Evolutionary conservation across 1,284 basidiomycete species (phyloP).

Genomic region (Ganoderma meredithae): DNA sequence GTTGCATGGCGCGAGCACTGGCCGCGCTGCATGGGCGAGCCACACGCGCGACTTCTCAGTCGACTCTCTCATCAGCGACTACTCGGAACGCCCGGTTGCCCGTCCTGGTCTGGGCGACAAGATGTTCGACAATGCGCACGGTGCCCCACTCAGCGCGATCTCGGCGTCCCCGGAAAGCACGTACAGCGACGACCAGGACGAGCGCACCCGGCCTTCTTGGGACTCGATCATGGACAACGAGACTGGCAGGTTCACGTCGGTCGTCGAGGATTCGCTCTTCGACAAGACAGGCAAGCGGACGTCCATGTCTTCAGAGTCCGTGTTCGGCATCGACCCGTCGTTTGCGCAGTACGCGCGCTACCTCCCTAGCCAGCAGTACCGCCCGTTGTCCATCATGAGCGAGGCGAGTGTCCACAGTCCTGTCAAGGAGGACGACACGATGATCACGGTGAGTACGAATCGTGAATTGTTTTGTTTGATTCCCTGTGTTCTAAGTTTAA

Average conservation of each 20-base stretch:
- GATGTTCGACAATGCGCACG: slow-evolving; percentile 80
- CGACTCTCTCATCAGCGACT: slow-evolving; percentile 73
- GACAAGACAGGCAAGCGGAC: slow-evolving; percentile 63
- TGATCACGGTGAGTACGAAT: slow-evolving; percentile 68
- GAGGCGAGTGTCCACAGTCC: slow-evolving; percentile 58
- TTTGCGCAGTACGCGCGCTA: slow-evolving; percentile 41
- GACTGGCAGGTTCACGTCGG: slow-evolving; percentile 38
- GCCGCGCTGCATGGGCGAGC: slow-evolving; percentile 66
- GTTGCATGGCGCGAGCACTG: slow-evolving; percentile 56
- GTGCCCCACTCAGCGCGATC: slow-evolving; percentile 69
- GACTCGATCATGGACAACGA: slow-evolving; percentile 36
- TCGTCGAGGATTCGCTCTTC: slow-evolving; percentile 67
- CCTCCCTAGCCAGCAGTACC: slow-evolving; percentile 50
- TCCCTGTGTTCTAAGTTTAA: slow-evolving; percentile 2
- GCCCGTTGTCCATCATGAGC: slow-evolving; percentile 72
- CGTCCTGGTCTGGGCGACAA: slow-evolving; percentile 86
- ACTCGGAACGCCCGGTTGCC: slow-evolving; percentile 62
- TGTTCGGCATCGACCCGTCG: slow-evolving; percentile 65
- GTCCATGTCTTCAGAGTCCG: slow-evolving; percentile 63
- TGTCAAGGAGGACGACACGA: slow-evolving; percentile 75
- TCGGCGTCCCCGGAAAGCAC: slow-evolving; percentile 69
- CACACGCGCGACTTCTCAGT: slow-evolving; percentile 67
- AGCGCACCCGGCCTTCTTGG: slow-evolving; percentile 31
- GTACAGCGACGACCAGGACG: slow-evolving; percentile 34
- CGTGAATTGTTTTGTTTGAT: no score